A percentile compares a stretch with the other conserved stretches of the same genome.
Evolutionary conservation across 2,329 filamentous ascomycete species (phyloP).

Genomic region (Xenosphaeropsis pyriputrescens): DNA sequence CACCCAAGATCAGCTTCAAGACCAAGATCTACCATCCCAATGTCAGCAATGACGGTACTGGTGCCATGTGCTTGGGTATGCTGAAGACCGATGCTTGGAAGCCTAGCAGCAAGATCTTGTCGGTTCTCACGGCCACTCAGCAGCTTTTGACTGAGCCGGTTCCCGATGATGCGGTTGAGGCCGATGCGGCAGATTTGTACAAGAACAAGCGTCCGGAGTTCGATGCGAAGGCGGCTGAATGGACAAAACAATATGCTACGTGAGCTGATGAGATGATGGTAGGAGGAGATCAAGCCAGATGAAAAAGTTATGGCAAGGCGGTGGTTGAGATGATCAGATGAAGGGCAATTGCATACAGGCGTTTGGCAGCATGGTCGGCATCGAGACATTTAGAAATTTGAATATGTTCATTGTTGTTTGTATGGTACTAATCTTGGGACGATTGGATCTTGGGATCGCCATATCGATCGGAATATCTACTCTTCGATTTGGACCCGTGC

Average conservation of each 20-base stretch:
- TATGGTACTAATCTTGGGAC: too few relatives aligned
- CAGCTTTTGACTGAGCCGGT: conserved; percentile 52
- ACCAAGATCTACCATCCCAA: conserved; percentile 70
- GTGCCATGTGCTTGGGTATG: conserved; percentile 61
- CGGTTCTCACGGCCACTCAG: conserved; percentile 49
- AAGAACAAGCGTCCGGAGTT: conserved; percentile 47
- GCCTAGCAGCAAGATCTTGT: conserved; percentile 50
- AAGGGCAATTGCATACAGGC: too few relatives aligned
- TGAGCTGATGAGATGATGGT: conserved; percentile 1
- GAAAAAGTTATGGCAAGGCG: too few relatives aligned
- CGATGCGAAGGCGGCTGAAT: conserved; percentile 51
- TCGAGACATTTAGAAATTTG: too few relatives aligned
- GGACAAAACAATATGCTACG: conserved; percentile 50
- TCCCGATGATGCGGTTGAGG: conserved; percentile 58
- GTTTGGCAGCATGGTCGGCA: too few relatives aligned
- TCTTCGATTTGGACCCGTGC: too few relatives aligned
- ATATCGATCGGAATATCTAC: too few relatives aligned
- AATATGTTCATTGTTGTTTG: too few relatives aligned
- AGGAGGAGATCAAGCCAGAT: too few relatives aligned
- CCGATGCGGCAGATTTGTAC: conserved; percentile 52
- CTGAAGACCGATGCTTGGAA: conserved; percentile 60
- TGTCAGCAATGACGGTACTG: conserved; percentile 59
- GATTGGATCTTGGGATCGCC: too few relatives aligned
- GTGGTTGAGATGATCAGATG: too few relatives aligned
- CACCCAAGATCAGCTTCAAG: conserved; percentile 51